Evolutionary conservation across 257 asterid genomes (phyloP), one percentile per base, ranked within the genome.

Genomic region (Salvia splendens): DNA sequence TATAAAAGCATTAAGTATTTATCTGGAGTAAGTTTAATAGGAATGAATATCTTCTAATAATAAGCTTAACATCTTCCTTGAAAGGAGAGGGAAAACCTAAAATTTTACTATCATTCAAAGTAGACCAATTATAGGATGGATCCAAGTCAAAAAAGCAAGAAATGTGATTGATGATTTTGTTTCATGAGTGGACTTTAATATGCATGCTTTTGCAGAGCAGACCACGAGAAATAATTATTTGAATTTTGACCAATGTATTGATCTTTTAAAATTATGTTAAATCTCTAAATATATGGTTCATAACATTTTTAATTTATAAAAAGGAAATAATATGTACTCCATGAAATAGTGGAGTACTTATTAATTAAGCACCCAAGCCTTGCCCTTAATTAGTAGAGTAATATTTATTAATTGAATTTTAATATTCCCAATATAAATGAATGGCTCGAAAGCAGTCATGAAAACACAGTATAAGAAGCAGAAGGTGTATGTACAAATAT

Each of bases 91-190:
- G 2, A 33, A 36, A 12, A n/a, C 36, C 32, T 3, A 58, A 35
- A 6, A 35, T 42, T 46, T 20, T 32, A n/a, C n/a, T n/a, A 33
- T 59, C 17, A n/a, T 30, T 45, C 66, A 55, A 50, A 42, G 47
- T 64, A 38, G 51, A 65, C 55, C 57, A 50, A 16, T 51, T 64
- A 41, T 54, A 59, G 12, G 42, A 20, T 12, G n/a, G 41, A 65
- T 33, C 71, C 35, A 76, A 71, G 80, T 78, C 78, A 76, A 73
- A 53, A 15, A 17, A 54, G 66, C 61, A 71, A 59, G 71, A 50
- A 61, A 55, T 53, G 7, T 53, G 67, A 40, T 5, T 11, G 51
- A 71, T 51, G 43, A 51, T 14, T 69, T 60, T 9, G 59, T 61
- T 35, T 43, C 45, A 5, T 51, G n/a, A 64, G 35, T 69, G 30